These are phyloP conservation scores for Sphenostylis stenocarpa DNA, from an alignment of 306 rosid genomes.

Conservation along the genomic window DNA sequence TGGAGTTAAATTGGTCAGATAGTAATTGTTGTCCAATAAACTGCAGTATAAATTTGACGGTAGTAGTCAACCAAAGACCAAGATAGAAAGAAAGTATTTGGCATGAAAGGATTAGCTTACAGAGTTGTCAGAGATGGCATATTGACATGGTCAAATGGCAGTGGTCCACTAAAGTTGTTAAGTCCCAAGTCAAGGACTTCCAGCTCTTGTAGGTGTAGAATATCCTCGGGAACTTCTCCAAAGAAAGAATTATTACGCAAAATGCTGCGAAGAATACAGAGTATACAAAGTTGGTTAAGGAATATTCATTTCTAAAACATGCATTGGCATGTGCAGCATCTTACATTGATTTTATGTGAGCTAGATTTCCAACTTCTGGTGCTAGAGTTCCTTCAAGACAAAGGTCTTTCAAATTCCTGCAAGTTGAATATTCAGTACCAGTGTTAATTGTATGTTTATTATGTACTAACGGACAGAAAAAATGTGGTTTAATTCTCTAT, in stretches of 20 bases:
- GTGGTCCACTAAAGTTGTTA: neutral
- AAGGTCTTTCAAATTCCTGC: constrained; percentile 13
- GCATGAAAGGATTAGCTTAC: neutral
- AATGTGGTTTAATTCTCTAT: too few relatives aligned
- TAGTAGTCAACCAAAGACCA: neutral
- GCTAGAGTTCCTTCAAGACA: constrained; percentile 11
- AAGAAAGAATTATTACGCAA: constrained; percentile 5
- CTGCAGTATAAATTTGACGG: constrained; percentile 2
- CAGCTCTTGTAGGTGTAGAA: neutral
- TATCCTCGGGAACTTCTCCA: constrained; percentile 16
- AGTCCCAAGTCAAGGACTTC: constrained; percentile 12
- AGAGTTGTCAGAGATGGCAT: neutral
- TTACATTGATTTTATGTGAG: constrained; percentile 16
- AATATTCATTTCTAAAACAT: neutral
- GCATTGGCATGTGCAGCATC: neutral
- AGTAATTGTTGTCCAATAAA: neutral
- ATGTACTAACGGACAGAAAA: neutral
- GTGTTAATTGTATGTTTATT: neutral
- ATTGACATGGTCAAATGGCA: constrained; percentile 1
- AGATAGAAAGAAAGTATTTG: neutral
- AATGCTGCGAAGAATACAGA: neutral
- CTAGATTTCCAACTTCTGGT: constrained; percentile 12
- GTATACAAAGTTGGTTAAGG: neutral
- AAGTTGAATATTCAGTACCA: neutral
- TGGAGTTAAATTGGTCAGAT: constrained; percentile 42